A percentile compares a stretch with the other conserved stretches of the same genome.
phyloP scores from a whole-genome alignment of 23 red algal genomes.

The Agarophyton chilense region DNA sequence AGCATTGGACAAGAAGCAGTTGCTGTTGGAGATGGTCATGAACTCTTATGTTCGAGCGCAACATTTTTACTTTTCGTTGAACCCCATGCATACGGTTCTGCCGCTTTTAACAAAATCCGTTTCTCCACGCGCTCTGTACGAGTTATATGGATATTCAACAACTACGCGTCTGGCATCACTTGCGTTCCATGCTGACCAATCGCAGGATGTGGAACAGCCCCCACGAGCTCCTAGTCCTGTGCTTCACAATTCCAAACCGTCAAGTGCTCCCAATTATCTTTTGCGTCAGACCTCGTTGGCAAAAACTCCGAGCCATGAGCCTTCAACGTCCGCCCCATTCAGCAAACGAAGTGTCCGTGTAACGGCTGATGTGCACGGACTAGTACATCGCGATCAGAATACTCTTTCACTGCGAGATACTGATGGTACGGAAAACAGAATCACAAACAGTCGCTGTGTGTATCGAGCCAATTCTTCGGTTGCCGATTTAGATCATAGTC shows the following conservation, averaged over 20 bases:
- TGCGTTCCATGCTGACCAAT: neutral
- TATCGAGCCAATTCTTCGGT: neutral
- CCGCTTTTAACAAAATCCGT: neutral
- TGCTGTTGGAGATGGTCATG: slow-evolving; percentile 40
- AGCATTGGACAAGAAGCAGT: slow-evolving; percentile 28
- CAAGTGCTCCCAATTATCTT: neutral
- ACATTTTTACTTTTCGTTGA: slow-evolving; percentile 44
- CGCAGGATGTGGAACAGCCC: neutral
- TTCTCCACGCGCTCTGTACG: neutral
- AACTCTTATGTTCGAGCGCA: slow-evolving; percentile 37
- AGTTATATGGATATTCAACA: slow-evolving; percentile 2
- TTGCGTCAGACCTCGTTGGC: neutral
- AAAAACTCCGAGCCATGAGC: neutral
- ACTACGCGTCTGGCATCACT: neutral
- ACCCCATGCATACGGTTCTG: slow-evolving; percentile 28
- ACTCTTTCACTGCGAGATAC: neutral
- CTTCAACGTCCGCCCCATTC: neutral
- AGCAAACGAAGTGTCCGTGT: slow-evolving; percentile 3
- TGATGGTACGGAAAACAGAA: neutral
- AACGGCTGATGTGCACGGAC: neutral
- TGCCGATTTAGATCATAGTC: neutral
- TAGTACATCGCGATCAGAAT: neutral
- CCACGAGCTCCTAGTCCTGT: neutral
- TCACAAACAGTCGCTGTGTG: neutral
- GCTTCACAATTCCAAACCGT: neutral